Conservation (phyloP, 2,329 filamentous ascomycete species). For the Leptographium wingfieldii region DNA sequence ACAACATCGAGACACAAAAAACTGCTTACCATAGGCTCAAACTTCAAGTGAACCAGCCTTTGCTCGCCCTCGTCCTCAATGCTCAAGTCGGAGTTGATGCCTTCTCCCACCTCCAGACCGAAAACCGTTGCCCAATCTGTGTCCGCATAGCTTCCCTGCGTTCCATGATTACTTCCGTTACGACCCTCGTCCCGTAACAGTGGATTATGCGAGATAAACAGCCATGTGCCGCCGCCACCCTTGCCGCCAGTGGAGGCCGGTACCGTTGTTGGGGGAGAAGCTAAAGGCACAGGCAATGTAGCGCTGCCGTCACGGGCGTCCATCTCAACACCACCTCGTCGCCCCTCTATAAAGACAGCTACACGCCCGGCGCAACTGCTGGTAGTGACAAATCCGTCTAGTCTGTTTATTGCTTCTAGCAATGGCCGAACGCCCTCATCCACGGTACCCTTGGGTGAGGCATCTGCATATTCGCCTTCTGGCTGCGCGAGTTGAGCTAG, state of each 20-base stretch:
- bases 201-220: conserved; percentile 78
- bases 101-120: conserved; percentile 24
- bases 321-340: conserved; percentile 24
- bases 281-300: neutral
- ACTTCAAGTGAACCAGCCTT: conserved; percentile 67
- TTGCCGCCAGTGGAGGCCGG: conserved; percentile 65
- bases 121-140: conserved; percentile 21
- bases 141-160: conserved; percentile 11
- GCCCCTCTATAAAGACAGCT: conserved; percentile 78
- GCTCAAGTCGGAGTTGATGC: conserved; percentile 8
- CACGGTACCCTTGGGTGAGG: conserved; percentile 79
- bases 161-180: conserved; percentile 16
- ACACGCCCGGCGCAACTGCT: conserved; percentile 85
- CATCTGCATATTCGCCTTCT: conserved; percentile 61
- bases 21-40: conserved; percentile 69
- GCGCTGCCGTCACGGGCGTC: conserved; percentile 7
- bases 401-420: conserved; percentile 63
- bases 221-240: conserved; percentile 70
- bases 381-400: conserved; percentile 72
- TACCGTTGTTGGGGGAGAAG: conserved; percentile 9
- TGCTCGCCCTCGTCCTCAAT: conserved; percentile 11
- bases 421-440: conserved; percentile 67
- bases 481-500: conserved; percentile 57
- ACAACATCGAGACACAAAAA: conserved; percentile 19
- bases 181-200: conserved; percentile 22